A percentile compares a stretch with the other conserved stretches of the same genome.
Conservation (phyloP, 148 eudicot genomes). For the Salicornia ramosissima region DNA sequence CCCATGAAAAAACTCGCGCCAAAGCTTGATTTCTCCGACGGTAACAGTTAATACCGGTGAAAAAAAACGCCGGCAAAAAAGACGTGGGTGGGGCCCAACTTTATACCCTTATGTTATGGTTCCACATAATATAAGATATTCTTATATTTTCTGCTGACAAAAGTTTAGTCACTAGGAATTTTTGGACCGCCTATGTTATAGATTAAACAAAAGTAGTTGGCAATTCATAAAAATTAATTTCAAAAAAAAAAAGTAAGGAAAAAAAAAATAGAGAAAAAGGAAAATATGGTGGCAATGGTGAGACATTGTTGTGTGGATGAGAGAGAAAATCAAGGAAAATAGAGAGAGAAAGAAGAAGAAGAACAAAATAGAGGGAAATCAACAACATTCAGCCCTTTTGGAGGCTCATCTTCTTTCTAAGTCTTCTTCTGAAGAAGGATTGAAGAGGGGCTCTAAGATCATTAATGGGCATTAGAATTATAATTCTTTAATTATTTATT, state of each 20-base stretch:
- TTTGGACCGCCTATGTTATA: conserved; percentile 21
- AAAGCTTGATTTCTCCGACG: conserved; percentile 5
- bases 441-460: conserved; percentile 31
- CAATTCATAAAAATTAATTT: neutral
- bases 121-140: neutral
- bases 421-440: conserved; percentile 24
- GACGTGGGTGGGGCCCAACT: conserved; percentile 30
- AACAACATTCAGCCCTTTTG: conserved; percentile 20
- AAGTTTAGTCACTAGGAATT: neutral
- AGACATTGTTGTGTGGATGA: conserved; percentile 18
- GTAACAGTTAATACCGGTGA: conserved; percentile 21
- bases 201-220: conserved; percentile 9
- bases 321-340: conserved; percentile 31
- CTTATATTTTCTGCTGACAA: neutral
- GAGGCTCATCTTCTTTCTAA: conserved; percentile 38
- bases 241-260: neutral
- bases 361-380: conserved; percentile 30
- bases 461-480: conserved; percentile 10
- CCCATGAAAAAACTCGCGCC: conserved; percentile 2
- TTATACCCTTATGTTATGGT: neutral
- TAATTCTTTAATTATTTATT: neutral
- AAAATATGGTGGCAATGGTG: neutral
- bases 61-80: conserved; percentile 23
- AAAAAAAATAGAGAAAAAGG: neutral
- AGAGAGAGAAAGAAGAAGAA: conserved; percentile 17